Evolutionary conservation across 805 yeast genomes (phyloP), one percentile per base, ranked within the genome.

Genomic region (Metschnikowia rubicola): DNA sequence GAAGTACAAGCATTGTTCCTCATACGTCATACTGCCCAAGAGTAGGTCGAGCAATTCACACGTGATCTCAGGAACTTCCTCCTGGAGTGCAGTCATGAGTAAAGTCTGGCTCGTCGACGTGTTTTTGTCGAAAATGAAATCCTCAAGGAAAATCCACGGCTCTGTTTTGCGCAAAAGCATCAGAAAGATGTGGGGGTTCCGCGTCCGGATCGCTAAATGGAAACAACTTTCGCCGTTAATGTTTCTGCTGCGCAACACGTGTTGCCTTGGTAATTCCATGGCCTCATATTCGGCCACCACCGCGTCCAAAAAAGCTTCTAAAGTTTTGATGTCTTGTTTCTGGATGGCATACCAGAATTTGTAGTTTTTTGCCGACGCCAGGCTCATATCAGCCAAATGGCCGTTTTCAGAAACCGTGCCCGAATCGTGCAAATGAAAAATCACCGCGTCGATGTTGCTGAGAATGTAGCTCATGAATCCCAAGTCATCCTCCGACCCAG

Each of bases 381-480:
- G 48, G 3, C 66, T 57, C 41, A 85, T 63, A 3, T 65, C 65
- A 8, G 67, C 39, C 39, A 74, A 75, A 10, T 60, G 62, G 6
- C 51, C 44, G 33, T 74, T 65, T 2, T 53, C 46, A 8, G 47
- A 41, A 3, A 39, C 30, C 7, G 34, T 36, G 3, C 45, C 32
- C 1, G 62, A 43, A 1, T 49, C 48, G 13, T 64, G 59, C 13
- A 89, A 69, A 58, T 85, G 92, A 46, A 69, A 79, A 8, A 88
- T 58, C 0, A 88, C 95, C 0, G 90, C 96, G 56, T 90, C 96
- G 37, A 90, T 70, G 6, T 96, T 88, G 38, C 96, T 84, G 11
- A 89, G 54, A 1, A 90, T 83, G 61, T 92, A 92, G 10, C 88
- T 95, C 30, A 78, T 63, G 21, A 79, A 70, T 0, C 96, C 96